These are phyloP conservation scores for Penicillium cinerascens DNA, from an alignment of 495 filamentous ascomycete species.

Conservation along the genomic window DNA sequence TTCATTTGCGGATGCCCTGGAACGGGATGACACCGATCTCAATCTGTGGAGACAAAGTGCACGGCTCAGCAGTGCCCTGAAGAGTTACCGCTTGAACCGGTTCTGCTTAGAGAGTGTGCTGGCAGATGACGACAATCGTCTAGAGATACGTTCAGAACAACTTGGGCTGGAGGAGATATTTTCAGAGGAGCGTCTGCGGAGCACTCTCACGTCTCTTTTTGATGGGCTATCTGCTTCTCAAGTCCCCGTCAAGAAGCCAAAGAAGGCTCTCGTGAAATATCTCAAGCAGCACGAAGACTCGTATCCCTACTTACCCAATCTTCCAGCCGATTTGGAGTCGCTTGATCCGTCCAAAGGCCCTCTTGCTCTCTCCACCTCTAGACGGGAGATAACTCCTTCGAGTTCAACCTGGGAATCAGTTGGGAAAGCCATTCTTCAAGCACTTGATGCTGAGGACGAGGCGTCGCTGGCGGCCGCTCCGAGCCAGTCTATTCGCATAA, in stretches of 20 bases:
- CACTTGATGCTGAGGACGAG: constrained; percentile 44
- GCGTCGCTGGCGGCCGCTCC: constrained; percentile 30
- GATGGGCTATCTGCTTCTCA: constrained; percentile 69
- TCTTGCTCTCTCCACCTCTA: constrained; percentile 27
- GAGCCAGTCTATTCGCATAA: constrained; percentile 37
- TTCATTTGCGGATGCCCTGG: constrained; percentile 72
- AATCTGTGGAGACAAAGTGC: constrained; percentile 91
- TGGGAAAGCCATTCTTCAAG: constrained; percentile 55
- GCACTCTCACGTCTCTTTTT: constrained; percentile 61
- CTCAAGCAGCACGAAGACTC: constrained; percentile 69
- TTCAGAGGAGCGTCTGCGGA: constrained; percentile 72
- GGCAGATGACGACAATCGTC: constrained; percentile 72
- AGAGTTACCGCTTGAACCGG: constrained; percentile 71
- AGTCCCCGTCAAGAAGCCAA: constrained; percentile 58
- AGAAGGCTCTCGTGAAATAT: constrained; percentile 58
- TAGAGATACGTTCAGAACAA: constrained; percentile 67
- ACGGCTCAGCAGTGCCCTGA: constrained; percentile 68
- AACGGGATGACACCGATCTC: constrained; percentile 86
- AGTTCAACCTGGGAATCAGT: constrained; percentile 50
- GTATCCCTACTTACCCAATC: constrained; percentile 69
- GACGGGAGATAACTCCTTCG: constrained; percentile 30
- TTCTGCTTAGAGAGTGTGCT: constrained; percentile 91
- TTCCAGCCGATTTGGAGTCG: constrained; percentile 34
- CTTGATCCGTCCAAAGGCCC: constrained; percentile 24
- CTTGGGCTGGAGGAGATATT: constrained; percentile 82